These are phyloP conservation scores for Ambrosiella xylebori DNA, from an alignment of 2,329 filamentous ascomycete species.

Conservation along the genomic window DNA sequence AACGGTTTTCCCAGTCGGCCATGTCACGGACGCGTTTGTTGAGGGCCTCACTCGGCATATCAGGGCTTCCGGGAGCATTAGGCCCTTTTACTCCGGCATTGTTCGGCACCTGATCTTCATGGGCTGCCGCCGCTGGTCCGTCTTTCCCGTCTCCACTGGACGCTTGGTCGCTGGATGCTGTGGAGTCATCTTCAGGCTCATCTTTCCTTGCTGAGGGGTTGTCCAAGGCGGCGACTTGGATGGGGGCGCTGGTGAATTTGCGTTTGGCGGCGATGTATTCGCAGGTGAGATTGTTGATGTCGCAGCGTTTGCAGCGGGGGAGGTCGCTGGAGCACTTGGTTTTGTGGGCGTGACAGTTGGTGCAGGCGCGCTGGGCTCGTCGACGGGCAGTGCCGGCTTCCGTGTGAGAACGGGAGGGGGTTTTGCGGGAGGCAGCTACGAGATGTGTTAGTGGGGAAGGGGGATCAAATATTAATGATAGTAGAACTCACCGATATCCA, in stretches of 20 bases:
- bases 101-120: slow-evolving; percentile 11
- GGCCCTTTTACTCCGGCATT: slow-evolving; percentile 10
- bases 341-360: slow-evolving; percentile 26
- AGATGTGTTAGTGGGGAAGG: background rate
- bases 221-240: background rate
- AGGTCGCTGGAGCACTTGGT: slow-evolving; percentile 27
- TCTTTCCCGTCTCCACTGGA: too few relatives aligned
- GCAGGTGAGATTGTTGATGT: slow-evolving; percentile 20
- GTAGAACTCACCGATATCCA: background rate
- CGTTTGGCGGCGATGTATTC: slow-evolving; percentile 25
- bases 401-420: slow-evolving; percentile 24
- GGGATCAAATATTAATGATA: background rate
- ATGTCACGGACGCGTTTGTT: slow-evolving; percentile 6
- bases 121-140: background rate
- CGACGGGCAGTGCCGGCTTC: slow-evolving; percentile 26
- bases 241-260: slow-evolving; percentile 21
- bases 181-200: background rate
- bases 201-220: background rate
- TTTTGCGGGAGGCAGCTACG: slow-evolving; percentile 21
- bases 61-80: slow-evolving; percentile 7
- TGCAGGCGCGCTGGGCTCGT: slow-evolving; percentile 26
- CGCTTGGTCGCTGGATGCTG: background rate
- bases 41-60: slow-evolving; percentile 8
- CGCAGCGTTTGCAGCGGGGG: slow-evolving; percentile 24
- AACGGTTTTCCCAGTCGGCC: background rate